A percentile compares a stretch with the other conserved stretches of the same genome.
These are phyloP conservation scores for Fusarium transvaalense DNA, from an alignment of 2,329 filamentous ascomycete genomes.

Conservation along the genomic window DNA sequence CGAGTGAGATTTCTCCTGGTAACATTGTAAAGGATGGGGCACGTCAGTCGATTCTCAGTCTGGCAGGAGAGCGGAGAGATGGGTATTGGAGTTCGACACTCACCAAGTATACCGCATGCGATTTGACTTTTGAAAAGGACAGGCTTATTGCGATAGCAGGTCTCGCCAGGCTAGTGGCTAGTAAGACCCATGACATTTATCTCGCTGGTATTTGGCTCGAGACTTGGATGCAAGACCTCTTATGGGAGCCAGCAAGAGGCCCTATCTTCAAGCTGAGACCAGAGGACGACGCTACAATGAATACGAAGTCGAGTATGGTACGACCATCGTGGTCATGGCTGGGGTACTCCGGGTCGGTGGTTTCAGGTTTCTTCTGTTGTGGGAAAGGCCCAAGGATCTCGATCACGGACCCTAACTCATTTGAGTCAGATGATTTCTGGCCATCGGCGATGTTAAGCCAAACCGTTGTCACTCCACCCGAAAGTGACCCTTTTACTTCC, in stretches of 20 bases:
- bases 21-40: too few species aligned
- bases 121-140: background rate
- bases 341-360: background rate
- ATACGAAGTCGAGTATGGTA: background rate
- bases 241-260: background rate
- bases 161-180: background rate
- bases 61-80: fast-evolving
- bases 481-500: background rate
- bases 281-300: fast-evolving
- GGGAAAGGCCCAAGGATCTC: background rate
- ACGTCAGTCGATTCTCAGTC: background rate
- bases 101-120: background rate
- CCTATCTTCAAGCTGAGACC: background rate
- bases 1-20: background rate
- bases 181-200: fast-evolving
- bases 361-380: fast-evolving
- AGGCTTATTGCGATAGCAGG: background rate
- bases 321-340: background rate
- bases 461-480: fast-evolving
- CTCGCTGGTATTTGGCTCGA: background rate
- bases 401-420: fast-evolving
- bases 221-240: background rate
- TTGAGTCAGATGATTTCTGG: background rate
- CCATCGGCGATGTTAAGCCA: background rate
- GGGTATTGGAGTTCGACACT: fast-evolving